phyloP scores from a whole-genome alignment of 192 early-diverging fungal species.

The Coemansia reversa region DNA sequence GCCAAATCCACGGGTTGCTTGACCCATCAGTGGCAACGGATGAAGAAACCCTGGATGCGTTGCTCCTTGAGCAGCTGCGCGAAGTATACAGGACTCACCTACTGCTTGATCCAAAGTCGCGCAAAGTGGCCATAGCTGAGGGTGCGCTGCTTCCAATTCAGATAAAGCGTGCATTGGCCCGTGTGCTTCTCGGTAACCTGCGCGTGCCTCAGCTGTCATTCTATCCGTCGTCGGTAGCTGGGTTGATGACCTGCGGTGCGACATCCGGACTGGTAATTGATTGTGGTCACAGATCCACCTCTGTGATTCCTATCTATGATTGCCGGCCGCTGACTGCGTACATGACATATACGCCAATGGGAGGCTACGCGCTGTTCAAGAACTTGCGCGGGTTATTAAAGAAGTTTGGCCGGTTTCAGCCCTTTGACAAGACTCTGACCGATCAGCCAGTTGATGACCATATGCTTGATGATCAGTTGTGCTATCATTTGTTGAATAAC shows the following conservation, averaged over 20 bases:
- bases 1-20: slow-evolving; percentile 5
- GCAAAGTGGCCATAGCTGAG: slow-evolving; percentile 82
- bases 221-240: slow-evolving; percentile 66
- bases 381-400: slow-evolving; percentile 10
- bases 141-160: slow-evolving; percentile 66
- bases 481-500: slow-evolving; percentile 7
- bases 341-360: slow-evolving; percentile 15
- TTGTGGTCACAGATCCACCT: slow-evolving; percentile 74
- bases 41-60: slow-evolving; percentile 20
- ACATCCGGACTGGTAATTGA: slow-evolving; percentile 84
- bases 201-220: slow-evolving; percentile 80
- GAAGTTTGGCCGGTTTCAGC: slow-evolving; percentile 16
- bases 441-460: slow-evolving; percentile 3
- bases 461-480: not conserved
- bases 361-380: slow-evolving; percentile 8
- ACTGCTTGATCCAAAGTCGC: slow-evolving; percentile 77
- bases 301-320: slow-evolving; percentile 71
- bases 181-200: slow-evolving; percentile 73
- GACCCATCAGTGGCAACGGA: not conserved
- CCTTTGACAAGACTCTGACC: not conserved
- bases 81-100: slow-evolving; percentile 54
- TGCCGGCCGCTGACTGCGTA: slow-evolving; percentile 20
- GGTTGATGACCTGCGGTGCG: slow-evolving; percentile 72
- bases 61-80: slow-evolving; percentile 28
- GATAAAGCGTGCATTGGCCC: slow-evolving; percentile 67